phyloP scores from a whole-genome alignment of 2,329 filamentous ascomycete genomes.

The Xylaria sp. region DNA sequence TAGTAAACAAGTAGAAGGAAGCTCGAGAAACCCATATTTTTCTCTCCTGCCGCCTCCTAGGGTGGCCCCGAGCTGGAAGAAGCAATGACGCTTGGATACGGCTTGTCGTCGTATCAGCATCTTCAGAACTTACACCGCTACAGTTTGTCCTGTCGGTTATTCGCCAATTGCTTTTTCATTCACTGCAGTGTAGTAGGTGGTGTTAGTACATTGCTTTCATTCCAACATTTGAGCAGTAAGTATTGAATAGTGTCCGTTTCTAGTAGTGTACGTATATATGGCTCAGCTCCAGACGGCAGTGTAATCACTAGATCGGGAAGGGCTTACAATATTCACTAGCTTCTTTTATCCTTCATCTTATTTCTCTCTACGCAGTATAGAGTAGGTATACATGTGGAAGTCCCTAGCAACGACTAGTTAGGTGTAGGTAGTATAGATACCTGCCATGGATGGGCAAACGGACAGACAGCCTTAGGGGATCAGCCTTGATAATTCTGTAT shows the following conservation, averaged over 20 bases:
- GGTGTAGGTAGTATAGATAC: conserved; percentile 7
- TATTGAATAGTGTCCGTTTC: conserved; percentile 28
- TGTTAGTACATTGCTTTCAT: conserved; percentile 32
- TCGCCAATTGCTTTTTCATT: conserved; percentile 45
- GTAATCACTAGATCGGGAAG: conserved; percentile 28
- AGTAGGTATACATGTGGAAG: conserved; percentile 28
- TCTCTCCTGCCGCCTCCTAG: conserved; percentile 37
- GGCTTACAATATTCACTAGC: conserved; percentile 25
- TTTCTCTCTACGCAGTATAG: conserved; percentile 21
- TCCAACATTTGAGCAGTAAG: conserved; percentile 30
- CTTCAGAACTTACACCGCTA: conserved; percentile 32
- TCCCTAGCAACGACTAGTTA: conserved; percentile 30
- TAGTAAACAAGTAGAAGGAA: conserved; percentile 37
- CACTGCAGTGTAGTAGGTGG: not conserved
- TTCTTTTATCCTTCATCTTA: conserved; percentile 28
- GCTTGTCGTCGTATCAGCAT: conserved; percentile 41
- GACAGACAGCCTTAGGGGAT: conserved; percentile 33
- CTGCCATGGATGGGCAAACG: too few relatives aligned
- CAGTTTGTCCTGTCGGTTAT: conserved; percentile 34
- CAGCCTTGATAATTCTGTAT: conserved; percentile 37
- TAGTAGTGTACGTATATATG: conserved; percentile 20
- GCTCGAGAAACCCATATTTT: conserved; percentile 27
- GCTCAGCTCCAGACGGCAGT: conserved; percentile 37
- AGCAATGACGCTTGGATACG: conserved; percentile 40
- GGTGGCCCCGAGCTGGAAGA: conserved; percentile 44